These are phyloP conservation scores for Alternaria alternata DNA, from an alignment of 2,329 filamentous ascomycete genomes.

Conservation along the genomic window DNA sequence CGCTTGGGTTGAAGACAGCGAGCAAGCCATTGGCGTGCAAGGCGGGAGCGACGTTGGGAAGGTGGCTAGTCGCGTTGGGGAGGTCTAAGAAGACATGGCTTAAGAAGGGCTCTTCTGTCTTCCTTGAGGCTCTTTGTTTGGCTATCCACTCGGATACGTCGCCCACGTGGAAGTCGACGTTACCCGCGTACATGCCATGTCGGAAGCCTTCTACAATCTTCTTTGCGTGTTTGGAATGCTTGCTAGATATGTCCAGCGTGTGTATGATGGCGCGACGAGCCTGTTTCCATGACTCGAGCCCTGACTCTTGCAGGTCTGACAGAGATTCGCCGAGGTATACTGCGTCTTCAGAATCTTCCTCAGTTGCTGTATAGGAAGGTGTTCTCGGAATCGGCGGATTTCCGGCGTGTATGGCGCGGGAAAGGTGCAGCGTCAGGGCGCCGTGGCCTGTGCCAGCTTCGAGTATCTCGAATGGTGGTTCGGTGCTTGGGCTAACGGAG, in stretches of 20 bases:
- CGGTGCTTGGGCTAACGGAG: conserved; percentile 42
- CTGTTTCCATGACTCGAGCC: conserved; percentile 48
- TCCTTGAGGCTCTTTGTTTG: conserved; percentile 50
- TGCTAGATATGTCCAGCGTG: conserved; percentile 71
- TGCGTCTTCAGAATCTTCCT: conserved; percentile 38
- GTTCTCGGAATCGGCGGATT: conserved; percentile 63
- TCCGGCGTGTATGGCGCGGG: conserved; percentile 77
- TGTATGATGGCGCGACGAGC: conserved; percentile 74
- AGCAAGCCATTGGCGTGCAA: conserved; percentile 71
- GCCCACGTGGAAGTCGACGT: conserved; percentile 78
- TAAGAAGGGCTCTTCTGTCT: conserved; percentile 66
- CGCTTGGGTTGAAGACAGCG: conserved; percentile 76
- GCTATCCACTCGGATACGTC: conserved; percentile 70
- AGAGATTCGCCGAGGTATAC: conserved; percentile 45
- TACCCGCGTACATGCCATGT: conserved; percentile 71
- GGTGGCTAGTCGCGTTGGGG: conserved; percentile 66
- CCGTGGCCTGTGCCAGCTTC: conserved; percentile 89
- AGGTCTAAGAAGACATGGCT: conserved; percentile 78
- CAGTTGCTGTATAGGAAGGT: conserved; percentile 16
- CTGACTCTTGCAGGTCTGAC: conserved; percentile 40
- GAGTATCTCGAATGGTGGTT: conserved; percentile 72
- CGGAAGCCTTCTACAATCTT: conserved; percentile 72
- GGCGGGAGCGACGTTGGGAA: conserved; percentile 62
- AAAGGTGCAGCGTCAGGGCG: conserved; percentile 76
- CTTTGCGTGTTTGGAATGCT: conserved; percentile 70